These are phyloP conservation scores for Phytophthora uliginosa DNA, from an alignment of 352 stramenopile species.

Conservation along the genomic window DNA sequence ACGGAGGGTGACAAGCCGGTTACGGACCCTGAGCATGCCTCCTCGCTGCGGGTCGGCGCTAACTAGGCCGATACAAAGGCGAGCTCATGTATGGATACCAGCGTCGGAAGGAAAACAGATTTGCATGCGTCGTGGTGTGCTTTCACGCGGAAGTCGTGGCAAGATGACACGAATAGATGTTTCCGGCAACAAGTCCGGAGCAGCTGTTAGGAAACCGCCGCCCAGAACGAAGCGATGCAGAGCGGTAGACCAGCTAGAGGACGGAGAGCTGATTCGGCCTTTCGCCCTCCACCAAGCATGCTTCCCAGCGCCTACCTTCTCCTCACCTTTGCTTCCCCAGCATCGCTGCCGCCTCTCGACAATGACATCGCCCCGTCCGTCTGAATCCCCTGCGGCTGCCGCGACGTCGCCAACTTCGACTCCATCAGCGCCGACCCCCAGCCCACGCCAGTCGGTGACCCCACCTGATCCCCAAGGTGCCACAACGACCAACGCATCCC, in stretches of 20 bases:
- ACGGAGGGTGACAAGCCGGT: no score
- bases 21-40: no score
- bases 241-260: background rate
- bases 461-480: background rate
- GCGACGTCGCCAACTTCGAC: background rate
- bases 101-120: no score
- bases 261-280: background rate
- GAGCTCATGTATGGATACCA: no score
- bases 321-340: background rate
- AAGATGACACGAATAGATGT: no score
- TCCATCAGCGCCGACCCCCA: background rate
- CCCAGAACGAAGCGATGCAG: background rate
- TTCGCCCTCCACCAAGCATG: background rate
- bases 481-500: no score
- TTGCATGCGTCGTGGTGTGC: no score
- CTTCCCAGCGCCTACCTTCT: background rate
- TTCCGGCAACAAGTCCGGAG: background rate
- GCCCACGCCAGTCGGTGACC: background rate
- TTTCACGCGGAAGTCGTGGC: no score
- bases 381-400: background rate
- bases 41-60: no score
- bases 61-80: no score
- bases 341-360: background rate
- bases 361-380: background rate
- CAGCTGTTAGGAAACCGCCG: background rate